Percentiles rank a stretch among this genome's conserved stretches.
Conservation (phyloP, 495 filamentous ascomycete genomes). For the Aspergillus asperescens region DNA sequence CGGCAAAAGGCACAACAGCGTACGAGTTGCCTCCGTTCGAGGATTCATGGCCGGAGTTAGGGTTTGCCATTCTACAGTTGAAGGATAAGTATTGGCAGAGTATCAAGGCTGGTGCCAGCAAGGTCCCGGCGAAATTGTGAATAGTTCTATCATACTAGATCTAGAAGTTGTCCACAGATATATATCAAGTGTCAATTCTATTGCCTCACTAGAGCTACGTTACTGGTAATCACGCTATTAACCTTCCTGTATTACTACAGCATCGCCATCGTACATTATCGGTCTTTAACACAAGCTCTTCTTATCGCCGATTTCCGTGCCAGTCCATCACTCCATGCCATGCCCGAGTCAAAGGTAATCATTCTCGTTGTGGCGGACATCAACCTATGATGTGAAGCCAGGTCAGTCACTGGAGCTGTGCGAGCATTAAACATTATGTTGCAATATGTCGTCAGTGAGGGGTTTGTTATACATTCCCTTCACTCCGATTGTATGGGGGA, state of each 20-base stretch:
- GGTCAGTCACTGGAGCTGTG: not conserved
- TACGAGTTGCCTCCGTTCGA: slow-evolving; percentile 35
- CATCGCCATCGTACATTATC: no score
- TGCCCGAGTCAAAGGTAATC: no score
- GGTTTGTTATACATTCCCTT: not conserved
- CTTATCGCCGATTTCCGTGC: no score
- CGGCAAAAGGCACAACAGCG: slow-evolving; percentile 29
- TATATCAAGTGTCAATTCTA: no score
- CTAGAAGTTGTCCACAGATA: no score
- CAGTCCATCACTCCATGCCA: no score
- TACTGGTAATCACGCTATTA: no score
- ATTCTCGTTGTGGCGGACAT: no score
- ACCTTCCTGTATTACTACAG: no score
- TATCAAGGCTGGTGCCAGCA: not conserved
- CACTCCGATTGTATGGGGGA: not conserved
- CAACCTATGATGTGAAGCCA: not conserved
- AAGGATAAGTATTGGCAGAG: slow-evolving; percentile 23
- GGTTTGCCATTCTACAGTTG: slow-evolving; percentile 18
- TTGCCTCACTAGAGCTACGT: no score
- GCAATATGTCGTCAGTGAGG: slow-evolving; percentile 11
- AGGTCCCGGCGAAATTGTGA: not conserved
- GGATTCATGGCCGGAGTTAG: slow-evolving; percentile 32
- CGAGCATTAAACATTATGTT: slow-evolving; percentile 2
- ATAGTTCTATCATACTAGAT: no score
- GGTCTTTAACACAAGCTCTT: no score